Base-by-base conservation (phyloP, 768 basidiomycete species). In the Rhodotorula diobovata region DNA sequence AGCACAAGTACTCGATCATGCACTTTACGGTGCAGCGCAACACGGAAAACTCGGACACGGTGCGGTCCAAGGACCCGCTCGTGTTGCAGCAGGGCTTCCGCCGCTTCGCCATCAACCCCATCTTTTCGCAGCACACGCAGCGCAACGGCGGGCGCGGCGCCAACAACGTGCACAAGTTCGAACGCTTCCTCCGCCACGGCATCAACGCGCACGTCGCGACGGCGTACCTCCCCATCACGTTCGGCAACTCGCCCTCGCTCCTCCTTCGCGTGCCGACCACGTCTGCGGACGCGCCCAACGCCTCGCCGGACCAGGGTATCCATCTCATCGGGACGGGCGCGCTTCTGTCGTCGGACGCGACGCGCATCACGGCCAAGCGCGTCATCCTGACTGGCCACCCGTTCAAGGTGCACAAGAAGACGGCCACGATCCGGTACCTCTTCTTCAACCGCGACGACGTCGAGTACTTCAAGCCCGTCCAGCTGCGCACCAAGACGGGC, bases 131-230 rank as follows among this genome's bases (percentile, higher is more conserved):
- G 77, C 92, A 94, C 76, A 88, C 90, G 7, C 79, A 81, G 53
- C 86, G 88, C 14, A 93, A 93, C 21, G 93, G 93, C 28, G 91
- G 90, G 25, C 90, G 89, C 79, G 93, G 93, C 20, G 84, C 87
- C 54, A 99, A 99, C 84, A 97, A 98, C 77, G 93, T 96, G 4
- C 94, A 98, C 84, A 99, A 97, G 78, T 94, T 89, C 65, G 92
- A 96, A 81, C 87, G 90, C 43, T 99, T 87, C 81, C 84, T 97
- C 39, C 86, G 89, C 53, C 91, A 91, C 77, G 90, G 93, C 11
- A 82, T 83, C 43, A 76, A 73, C 21, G 81, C 82, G 1, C 85
- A 83, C 67, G 89, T 98, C 32, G 93, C 90, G 7, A 95, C 93
- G 12, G 85, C 87, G 2, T 99, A 92, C 78, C 93, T 90, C 10